Conservation (phyloP, 352 stramenopile genomes). For the Phytophthora ohioensis region DNA sequence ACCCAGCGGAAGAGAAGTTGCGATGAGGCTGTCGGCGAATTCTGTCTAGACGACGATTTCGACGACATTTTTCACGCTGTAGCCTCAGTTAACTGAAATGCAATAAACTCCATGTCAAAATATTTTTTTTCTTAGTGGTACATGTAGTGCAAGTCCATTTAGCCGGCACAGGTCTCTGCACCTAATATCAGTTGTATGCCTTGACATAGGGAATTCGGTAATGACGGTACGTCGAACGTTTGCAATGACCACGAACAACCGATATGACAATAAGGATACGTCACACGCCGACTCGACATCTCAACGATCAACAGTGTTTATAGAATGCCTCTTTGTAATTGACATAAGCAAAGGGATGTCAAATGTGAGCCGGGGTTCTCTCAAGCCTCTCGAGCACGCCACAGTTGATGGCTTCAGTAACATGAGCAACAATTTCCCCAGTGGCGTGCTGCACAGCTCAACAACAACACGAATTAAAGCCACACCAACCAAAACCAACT, state of each 20-base stretch:
- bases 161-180: no score
- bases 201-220: no score
- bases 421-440: slow-evolving; percentile 11
- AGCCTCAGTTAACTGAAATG: no score
- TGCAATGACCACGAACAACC: background rate
- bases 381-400: slow-evolving; percentile 7
- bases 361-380: slow-evolving; percentile 4
- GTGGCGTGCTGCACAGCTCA: background rate
- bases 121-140: no score
- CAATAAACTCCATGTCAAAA: no score
- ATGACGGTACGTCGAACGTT: background rate
- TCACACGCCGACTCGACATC: background rate
- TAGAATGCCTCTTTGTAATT: background rate
- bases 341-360: background rate
- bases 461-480: slow-evolving; percentile 11
- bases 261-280: background rate
- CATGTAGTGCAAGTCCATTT: no score
- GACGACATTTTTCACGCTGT: no score
- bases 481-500: background rate
- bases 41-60: no score
- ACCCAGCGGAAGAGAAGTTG: no score
- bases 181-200: no score
- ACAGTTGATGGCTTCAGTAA: slow-evolving; percentile 2
- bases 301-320: background rate
- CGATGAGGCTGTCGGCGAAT: no score